Evolutionary conservation across 768 basidiomycete genomes (phyloP).

Genomic region (Amanita phalloides): DNA sequence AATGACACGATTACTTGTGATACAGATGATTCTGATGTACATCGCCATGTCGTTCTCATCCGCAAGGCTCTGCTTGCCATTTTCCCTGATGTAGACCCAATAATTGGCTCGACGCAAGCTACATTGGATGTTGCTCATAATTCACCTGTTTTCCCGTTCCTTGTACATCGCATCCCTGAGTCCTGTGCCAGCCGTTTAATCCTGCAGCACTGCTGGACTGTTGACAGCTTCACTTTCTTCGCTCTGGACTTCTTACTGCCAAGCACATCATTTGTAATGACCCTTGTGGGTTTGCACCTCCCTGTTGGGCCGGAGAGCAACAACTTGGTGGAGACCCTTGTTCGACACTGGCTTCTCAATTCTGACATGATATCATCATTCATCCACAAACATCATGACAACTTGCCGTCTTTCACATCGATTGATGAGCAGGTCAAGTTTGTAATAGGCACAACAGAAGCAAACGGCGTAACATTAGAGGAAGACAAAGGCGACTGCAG

Average conservation of each 20-base stretch:
- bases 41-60: not conserved
- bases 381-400: not conserved
- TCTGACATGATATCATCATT: not conserved
- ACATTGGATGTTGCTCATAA: not conserved
- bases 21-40: not conserved
- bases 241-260: not conserved
- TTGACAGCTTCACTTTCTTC: not conserved
- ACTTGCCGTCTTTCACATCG: not conserved
- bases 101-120: not conserved
- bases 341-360: not conserved
- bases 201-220: not conserved
- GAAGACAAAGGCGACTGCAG: not conserved
- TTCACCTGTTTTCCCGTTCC: not conserved
- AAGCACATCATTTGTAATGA: not conserved
- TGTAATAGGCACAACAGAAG: not conserved
- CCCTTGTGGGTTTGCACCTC: not conserved
- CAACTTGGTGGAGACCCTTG: not conserved
- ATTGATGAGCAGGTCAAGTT: not conserved
- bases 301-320: not conserved
- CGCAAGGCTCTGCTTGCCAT: not conserved
- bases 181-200: not conserved
- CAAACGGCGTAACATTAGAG: not conserved
- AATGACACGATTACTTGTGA: not conserved
- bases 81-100: not conserved
- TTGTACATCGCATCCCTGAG: not conserved